phyloP scores from a whole-genome alignment of 306 rosid species.

The Inga oerstediana region DNA sequence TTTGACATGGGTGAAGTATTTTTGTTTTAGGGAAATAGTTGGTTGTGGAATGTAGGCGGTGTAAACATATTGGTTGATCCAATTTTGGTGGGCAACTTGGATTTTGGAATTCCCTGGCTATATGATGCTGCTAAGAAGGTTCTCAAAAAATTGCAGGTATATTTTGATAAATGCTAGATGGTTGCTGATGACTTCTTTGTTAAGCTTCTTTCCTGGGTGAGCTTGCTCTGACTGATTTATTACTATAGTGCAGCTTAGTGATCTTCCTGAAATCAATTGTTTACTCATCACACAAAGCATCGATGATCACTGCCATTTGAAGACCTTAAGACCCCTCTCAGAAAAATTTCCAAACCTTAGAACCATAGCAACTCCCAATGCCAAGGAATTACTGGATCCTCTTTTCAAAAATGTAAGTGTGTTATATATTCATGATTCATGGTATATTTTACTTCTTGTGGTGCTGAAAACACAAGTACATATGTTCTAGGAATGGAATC shows the following conservation, averaged over 20 bases:
- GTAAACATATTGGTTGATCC: conserved; percentile 83
- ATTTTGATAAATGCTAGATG: conserved; percentile 25
- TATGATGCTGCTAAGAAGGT: conserved; percentile 91
- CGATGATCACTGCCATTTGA: conserved; percentile 98
- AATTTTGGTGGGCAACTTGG: conserved; percentile 90
- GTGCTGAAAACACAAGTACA: not conserved
- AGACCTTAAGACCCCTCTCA: conserved; percentile 77
- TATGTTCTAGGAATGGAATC: not conserved
- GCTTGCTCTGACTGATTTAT: conserved; percentile 34
- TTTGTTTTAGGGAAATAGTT: conserved; percentile 74
- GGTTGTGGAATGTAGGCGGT: conserved; percentile 84
- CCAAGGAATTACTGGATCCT: conserved; percentile 73
- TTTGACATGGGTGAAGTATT: conserved; percentile 22
- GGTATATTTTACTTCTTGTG: conserved; percentile 15
- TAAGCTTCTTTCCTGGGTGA: conserved; percentile 14
- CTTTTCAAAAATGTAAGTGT: conserved; percentile 77
- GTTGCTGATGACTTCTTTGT: conserved; percentile 10
- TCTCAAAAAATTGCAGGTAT: conserved; percentile 77
- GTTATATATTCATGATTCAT: not conserved
- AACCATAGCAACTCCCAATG: conserved; percentile 87
- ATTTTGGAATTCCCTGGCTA: conserved; percentile 95
- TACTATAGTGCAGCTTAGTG: conserved; percentile 73
- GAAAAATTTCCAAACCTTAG: conserved; percentile 61
- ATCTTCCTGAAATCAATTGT: conserved; percentile 87
- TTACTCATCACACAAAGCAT: conserved; percentile 89